These are phyloP conservation scores for Mariannaea sp. DNA, from an alignment of 2,329 filamentous ascomycete genomes.

Conservation along the genomic window DNA sequence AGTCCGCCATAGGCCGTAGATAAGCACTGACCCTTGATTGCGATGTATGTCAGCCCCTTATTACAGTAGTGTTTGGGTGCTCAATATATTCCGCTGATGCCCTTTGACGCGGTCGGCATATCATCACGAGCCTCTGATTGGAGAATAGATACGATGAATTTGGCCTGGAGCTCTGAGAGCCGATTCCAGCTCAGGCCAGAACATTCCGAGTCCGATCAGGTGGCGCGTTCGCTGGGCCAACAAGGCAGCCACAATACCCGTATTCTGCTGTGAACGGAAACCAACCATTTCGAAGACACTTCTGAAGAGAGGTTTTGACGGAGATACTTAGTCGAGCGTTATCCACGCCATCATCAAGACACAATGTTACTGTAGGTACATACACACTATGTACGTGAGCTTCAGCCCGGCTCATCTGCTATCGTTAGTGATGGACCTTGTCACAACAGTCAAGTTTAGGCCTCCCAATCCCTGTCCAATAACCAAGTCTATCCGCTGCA, in stretches of 20 bases:
- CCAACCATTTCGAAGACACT: too few relatives aligned
- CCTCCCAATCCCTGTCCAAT: constrained; percentile 32
- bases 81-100: constrained; percentile 4
- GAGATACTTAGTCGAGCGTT: too few relatives aligned
- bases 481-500: constrained; percentile 35
- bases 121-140: constrained; percentile 12
- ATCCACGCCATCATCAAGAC: too few relatives aligned
- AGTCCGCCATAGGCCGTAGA: constrained; percentile 25
- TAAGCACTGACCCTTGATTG: constrained; percentile 29
- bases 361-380: too few relatives aligned
- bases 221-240: constrained; percentile 2
- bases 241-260: too few relatives aligned
- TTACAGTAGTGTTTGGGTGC: constrained; percentile 4
- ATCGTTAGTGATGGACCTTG: constrained; percentile 26
- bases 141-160: constrained; percentile 11
- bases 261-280: too few relatives aligned
- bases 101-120: constrained; percentile 12
- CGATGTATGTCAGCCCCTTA: not conserved
- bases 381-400: constrained; percentile 13
- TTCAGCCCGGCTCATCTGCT: constrained; percentile 7
- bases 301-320: too few relatives aligned
- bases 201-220: not conserved
- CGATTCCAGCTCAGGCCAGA: not conserved
- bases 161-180: not conserved
- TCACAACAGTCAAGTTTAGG: constrained; percentile 26